These are phyloP conservation scores for Dorcoceras hygrometricum DNA, from an alignment of 257 asterid genomes.

Conservation along the genomic window DNA sequence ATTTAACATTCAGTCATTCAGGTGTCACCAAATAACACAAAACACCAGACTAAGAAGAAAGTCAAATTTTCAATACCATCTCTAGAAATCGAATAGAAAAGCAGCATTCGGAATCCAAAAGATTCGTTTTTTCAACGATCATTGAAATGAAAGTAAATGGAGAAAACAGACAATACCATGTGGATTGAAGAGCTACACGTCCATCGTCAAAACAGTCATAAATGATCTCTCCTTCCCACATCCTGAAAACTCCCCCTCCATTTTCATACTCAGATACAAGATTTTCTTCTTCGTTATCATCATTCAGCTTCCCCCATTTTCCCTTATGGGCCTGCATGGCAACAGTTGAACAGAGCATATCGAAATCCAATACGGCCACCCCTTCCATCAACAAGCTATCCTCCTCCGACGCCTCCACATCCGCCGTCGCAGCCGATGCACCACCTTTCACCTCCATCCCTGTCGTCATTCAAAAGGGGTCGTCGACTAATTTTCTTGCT, in stretches of 20 bases:
- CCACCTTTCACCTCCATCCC: constrained; percentile 36
- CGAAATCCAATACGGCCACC: constrained; percentile 74
- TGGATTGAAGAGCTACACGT: constrained; percentile 69
- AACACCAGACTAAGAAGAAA: neutral
- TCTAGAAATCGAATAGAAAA: neutral
- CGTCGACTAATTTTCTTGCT: constrained; percentile 21
- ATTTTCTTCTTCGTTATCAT: constrained; percentile 31
- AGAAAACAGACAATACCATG: constrained; percentile 43
- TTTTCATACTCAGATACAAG: constrained; percentile 20
- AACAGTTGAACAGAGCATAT: constrained; percentile 83
- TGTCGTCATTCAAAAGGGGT: constrained; percentile 30
- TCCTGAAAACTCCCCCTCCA: constrained; percentile 70
- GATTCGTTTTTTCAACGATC: neutral
- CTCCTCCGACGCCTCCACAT: constrained; percentile 41
- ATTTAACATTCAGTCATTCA: neutral
- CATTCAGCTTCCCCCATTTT: constrained; percentile 57
- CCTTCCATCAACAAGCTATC: constrained; percentile 51
- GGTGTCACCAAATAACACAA: too few relatives aligned
- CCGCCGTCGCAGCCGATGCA: constrained; percentile 24
- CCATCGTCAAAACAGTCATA: constrained; percentile 74
- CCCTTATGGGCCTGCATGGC: constrained; percentile 77
- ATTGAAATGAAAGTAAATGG: neutral
- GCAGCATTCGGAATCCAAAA: neutral
- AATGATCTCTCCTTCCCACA: constrained; percentile 97
- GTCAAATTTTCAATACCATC: neutral